Evolutionary conservation across 2,329 filamentous ascomycete species (phyloP).

Genomic region (Colletotrichum sp.): DNA sequence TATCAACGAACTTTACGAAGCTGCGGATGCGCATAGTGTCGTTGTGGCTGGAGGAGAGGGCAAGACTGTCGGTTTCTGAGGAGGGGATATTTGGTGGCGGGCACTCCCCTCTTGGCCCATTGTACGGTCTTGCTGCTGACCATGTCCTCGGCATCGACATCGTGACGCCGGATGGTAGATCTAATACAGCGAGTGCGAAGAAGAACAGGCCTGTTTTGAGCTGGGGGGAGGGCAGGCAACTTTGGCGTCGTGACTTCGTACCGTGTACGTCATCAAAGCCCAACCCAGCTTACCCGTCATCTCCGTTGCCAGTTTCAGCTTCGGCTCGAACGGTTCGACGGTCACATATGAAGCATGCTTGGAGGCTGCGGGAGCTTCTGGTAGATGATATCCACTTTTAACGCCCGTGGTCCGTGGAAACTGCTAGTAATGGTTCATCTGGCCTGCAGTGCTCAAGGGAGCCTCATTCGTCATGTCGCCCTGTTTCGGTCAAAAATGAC

Average conservation of each 20-base stretch:
- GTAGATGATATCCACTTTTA: background rate
- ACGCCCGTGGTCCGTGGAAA: background rate
- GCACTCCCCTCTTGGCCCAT: slow-evolving; percentile 55
- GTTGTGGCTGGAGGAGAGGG: slow-evolving; percentile 60
- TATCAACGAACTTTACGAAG: slow-evolving; percentile 53
- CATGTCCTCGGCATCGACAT: slow-evolving; percentile 49
- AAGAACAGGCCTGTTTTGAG: slow-evolving; percentile 54
- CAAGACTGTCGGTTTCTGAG: slow-evolving; percentile 58
- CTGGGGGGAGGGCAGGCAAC: slow-evolving; percentile 56
- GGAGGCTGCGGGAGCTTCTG: background rate
- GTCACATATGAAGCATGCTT: background rate
- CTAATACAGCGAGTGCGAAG: slow-evolving; percentile 41
- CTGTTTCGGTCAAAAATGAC: background rate
- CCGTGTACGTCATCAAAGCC: slow-evolving; percentile 50
- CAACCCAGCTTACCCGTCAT: slow-evolving; percentile 44
- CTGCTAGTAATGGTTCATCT: background rate
- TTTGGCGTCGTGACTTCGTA: slow-evolving; percentile 59
- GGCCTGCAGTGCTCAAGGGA: background rate
- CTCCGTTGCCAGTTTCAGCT: slow-evolving; percentile 47
- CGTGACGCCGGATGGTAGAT: slow-evolving; percentile 46
- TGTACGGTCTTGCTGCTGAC: slow-evolving; percentile 62
- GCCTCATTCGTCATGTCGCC: background rate
- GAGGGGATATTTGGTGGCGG: slow-evolving; percentile 65
- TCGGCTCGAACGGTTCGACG: slow-evolving; percentile 23
- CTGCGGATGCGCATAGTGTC: slow-evolving; percentile 47